These are phyloP conservation scores for Rhodotorula graminis DNA, from an alignment of 768 basidiomycete genomes.

Conservation along the genomic window DNA sequence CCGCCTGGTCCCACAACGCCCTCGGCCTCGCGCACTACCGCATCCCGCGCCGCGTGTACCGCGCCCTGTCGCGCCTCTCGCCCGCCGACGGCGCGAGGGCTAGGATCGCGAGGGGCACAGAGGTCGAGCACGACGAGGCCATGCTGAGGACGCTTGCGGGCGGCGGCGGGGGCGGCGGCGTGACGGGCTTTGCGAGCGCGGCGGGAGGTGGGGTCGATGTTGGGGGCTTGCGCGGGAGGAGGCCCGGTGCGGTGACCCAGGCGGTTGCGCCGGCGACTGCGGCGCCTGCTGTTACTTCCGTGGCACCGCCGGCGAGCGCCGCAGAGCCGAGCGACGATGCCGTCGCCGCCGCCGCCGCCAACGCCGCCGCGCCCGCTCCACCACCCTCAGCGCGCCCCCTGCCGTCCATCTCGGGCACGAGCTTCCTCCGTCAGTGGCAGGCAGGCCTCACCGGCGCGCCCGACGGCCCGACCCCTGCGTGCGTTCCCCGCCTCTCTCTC, in stretches of 20 bases:
- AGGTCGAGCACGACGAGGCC: slow-evolving; percentile 21
- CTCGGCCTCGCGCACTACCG: not conserved
- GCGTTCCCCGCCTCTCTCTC: not conserved
- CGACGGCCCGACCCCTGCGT: slow-evolving; percentile 1
- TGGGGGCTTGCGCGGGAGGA: too few relatives aligned
- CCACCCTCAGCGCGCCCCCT: not conserved
- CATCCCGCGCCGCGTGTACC: slow-evolving; percentile 12
- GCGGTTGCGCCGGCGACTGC: too few relatives aligned
- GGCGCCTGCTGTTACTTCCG: not conserved
- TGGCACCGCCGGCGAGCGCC: not conserved
- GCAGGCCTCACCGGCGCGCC: slow-evolving; percentile 20
- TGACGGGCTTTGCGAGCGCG: not conserved
- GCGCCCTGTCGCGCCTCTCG: not conserved
- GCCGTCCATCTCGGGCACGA: slow-evolving; percentile 14
- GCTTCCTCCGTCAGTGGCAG: slow-evolving; percentile 28
- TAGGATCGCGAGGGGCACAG: not conserved
- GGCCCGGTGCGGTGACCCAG: too few relatives aligned
- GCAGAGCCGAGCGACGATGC: not conserved
- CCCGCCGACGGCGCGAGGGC: not conserved
- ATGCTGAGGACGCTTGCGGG: not conserved
- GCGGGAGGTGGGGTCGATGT: not conserved
- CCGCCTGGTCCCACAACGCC: not conserved
- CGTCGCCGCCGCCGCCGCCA: not conserved
- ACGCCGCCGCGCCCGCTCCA: not conserved
- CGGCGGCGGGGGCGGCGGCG: not conserved